A percentile compares a stretch with the other conserved stretches of the same genome.
These are phyloP conservation scores for Corallochytrium limacisporum DNA, from an alignment of 78 protist genomes.

Conservation along the genomic window DNA sequence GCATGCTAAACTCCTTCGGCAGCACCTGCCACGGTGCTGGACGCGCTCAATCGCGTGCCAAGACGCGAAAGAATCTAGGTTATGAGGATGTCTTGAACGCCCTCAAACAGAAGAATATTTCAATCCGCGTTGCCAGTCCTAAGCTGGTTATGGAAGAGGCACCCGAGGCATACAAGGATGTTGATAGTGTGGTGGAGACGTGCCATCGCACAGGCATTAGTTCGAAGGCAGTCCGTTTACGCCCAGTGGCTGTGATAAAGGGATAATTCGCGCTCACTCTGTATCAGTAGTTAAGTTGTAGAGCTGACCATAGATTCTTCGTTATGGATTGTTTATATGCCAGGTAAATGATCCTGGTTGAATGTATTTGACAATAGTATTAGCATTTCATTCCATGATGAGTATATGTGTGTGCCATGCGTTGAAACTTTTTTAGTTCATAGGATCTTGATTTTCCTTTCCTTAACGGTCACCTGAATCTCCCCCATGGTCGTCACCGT, in stretches of 20 bases:
- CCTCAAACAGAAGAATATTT: conserved; percentile 51
- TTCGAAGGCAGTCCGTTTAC: conserved; percentile 49
- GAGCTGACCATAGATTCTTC: too few species aligned
- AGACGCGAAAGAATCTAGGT: conserved; percentile 30
- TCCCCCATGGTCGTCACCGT: too few species aligned
- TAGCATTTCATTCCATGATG: too few species aligned
- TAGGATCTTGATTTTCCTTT: too few species aligned
- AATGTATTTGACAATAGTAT: too few species aligned
- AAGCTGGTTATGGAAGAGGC: conserved; percentile 82
- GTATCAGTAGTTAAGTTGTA: too few species aligned
- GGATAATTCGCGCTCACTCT: too few species aligned
- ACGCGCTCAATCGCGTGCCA: conserved; percentile 65
- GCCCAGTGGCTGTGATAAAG: conserved; percentile 85
- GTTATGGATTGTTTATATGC: too few species aligned
- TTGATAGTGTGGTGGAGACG: conserved; percentile 59
- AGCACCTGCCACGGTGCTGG: conserved; percentile 95
- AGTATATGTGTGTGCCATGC: too few species aligned
- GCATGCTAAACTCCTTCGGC: conserved; percentile 76
- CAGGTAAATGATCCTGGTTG: too few species aligned
- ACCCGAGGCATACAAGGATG: conserved; percentile 82
- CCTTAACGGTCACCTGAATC: too few species aligned
- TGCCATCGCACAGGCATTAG: conserved; percentile 82
- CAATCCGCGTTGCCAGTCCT: conserved; percentile 75
- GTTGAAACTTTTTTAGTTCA: too few species aligned
- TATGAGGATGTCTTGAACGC: conserved; percentile 36